phyloP scores from a whole-genome alignment of 768 basidiomycete genomes.

The Dioszegia crocea region DNA sequence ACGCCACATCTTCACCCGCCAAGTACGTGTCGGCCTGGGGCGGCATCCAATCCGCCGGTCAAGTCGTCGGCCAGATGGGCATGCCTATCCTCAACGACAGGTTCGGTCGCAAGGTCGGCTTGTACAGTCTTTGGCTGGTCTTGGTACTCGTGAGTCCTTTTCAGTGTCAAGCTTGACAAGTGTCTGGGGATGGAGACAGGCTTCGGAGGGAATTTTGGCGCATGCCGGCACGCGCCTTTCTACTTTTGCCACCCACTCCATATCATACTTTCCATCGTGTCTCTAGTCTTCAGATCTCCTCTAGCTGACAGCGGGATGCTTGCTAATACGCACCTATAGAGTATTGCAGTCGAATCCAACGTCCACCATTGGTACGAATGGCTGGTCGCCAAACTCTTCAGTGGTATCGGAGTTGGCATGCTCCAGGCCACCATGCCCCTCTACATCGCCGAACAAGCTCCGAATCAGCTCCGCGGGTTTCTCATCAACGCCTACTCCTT shows the following conservation, averaged over 20 bases:
- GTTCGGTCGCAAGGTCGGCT: constrained; percentile 1
- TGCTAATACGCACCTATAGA: no score
- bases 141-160: not conserved
- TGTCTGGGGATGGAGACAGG: no score
- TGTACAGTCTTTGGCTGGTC: not conserved
- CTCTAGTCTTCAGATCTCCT: no score
- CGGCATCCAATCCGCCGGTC: not conserved
- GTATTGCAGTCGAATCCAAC: no score
- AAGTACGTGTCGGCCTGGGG: constrained; percentile 11
- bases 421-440: constrained; percentile 11
- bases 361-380: not conserved
- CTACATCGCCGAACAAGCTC: constrained; percentile 21
- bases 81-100: not conserved
- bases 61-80: not conserved
- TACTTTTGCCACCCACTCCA: no score
- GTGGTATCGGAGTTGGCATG: not conserved
- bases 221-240: no score
- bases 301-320: no score
- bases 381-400: not conserved
- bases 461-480: constrained; percentile 19
- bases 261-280: no score
- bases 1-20: not conserved
- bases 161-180: not conserved
- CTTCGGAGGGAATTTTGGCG: no score
- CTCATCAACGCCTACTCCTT: constrained; percentile 13